Conservation (phyloP, 2,329 filamentous ascomycete species). For the Laburnicola sp. region DNA sequence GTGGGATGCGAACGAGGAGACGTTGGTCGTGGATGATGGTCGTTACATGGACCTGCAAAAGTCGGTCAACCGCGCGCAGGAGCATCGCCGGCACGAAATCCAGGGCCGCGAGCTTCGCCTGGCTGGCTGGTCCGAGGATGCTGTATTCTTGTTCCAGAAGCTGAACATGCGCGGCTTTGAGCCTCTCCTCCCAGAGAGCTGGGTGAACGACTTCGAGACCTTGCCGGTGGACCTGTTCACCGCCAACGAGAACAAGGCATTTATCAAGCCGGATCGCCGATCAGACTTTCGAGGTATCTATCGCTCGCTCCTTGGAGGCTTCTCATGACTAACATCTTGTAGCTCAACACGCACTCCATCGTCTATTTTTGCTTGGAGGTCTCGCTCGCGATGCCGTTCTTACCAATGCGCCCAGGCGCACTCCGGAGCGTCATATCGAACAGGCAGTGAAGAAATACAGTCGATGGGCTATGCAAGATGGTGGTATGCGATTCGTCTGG, state of each 20-base stretch:
- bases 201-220: conserved; percentile 58
- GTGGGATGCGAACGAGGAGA: conserved; percentile 45
- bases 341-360: conserved; percentile 56
- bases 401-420: conserved; percentile 41
- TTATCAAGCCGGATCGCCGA: conserved; percentile 51
- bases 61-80: conserved; percentile 25
- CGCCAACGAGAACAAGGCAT: conserved; percentile 45
- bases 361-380: conserved; percentile 56
- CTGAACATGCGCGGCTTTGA: conserved; percentile 60
- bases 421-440: conserved; percentile 45
- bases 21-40: conserved; percentile 39
- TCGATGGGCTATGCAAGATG: conserved; percentile 58
- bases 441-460: conserved; percentile 53
- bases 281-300: conserved; percentile 52
- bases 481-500: conserved; percentile 44
- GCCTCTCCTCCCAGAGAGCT: conserved; percentile 56
- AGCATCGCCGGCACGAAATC: conserved; percentile 27
- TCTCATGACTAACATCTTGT: conserved; percentile 14
- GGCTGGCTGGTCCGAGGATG: conserved; percentile 55
- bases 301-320: not conserved
- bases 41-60: conserved; percentile 32
- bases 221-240: conserved; percentile 59
- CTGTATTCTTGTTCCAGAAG: conserved; percentile 57
- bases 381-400: conserved; percentile 56
- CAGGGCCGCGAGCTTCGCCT: conserved; percentile 43